Evolutionary conservation across 2,329 filamentous ascomycete species (phyloP), one percentile per base, ranked within the genome.

Genomic region (Alternaria tenuissima): DNA sequence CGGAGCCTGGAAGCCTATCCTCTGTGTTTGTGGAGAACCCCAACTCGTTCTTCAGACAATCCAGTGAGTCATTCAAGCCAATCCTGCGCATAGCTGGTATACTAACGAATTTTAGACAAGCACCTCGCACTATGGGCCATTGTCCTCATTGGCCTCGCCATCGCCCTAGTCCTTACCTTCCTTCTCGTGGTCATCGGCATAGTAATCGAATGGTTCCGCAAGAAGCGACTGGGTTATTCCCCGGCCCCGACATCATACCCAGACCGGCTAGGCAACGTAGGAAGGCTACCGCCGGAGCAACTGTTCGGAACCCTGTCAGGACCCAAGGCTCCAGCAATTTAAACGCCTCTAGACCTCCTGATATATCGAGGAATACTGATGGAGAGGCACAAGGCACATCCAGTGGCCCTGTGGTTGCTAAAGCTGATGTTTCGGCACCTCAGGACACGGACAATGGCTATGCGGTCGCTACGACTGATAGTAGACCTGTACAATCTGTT

Each of bases 21-120:
- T 88, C 87, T 67, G 85, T 98, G 63, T 96, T 99, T 77, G 91
- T 94, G 11, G 89, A 96, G 80, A 90, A 92, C 60, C 81, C 81
- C 49, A 83, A 89, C 64, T 88, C 91, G 74, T 91, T 92, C 74
- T 95, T 97, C 80, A 85, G 82, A 26, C 81, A 84, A 59, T 79
- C 81, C 68, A 78, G 89, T 91, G 84, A 82, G 87, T 84, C 32
- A 36, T 52, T 14, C 28, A 30, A 43, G 3, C 43, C 36, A 46
- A 36, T 38, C 8, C 18, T 28, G 53, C 1, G n/a, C 20, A 20
- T 48, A 56, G 5, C 11, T 11, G 28, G 5, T 14, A 32, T 34
- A 11, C 42, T 72, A 66, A 73, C 52, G 43, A 32, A 9, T 8
- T 24, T 42, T 59, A 86, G 85, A 79, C 62, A 81, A 82, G 51